Evolutionary conservation across 2,329 filamentous ascomycete genomes (phyloP), one percentile per base, ranked within the genome.

Genomic region (Byssochlamys sp.): DNA sequence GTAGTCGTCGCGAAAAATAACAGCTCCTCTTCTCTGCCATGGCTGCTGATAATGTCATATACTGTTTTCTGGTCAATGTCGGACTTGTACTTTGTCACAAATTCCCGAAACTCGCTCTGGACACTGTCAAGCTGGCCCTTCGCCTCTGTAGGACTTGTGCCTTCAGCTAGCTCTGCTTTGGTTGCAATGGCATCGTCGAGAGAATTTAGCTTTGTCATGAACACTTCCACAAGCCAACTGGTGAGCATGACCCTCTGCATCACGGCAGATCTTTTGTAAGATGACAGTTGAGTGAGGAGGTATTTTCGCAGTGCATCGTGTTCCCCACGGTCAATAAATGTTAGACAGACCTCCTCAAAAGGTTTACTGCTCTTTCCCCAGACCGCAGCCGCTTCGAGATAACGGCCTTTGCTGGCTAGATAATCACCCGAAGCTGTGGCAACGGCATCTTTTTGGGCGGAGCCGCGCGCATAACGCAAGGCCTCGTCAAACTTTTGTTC

Each of bases 191-290:
- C 91, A 72, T 99, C 94, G 68, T 99, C 94, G 2, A 99, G 80
- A 2, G 89, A 87, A 70, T 99, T 96, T 49, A 99, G 81, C 73
- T 96, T 96, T 4, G 91, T 89, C 91, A 99, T 99, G 73, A 92
- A 99, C 1, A 97, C 82, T 72, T 99, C 94, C 9, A 96, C 81
- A 50, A 99, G 81, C 94, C 94, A 99, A 63, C 88, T 91, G 1
- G 92, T 89, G 63, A 97, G 86, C 90, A 99, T 96, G 62, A 89
- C 88, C 58, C 92, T 81, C 73, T 99, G 94, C 91, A 99, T 99
- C 29, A 86, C 79, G 0, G 86, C 85, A 0, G 86, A 83, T 72
- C 91, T 95, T 71, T 91, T 95, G 68, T 91, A 86, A 0, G 84
- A 87, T 6, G 83, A 81, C 31, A 99, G 78, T 73, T 95, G 96